Conservation (phyloP, 225 moss, liverwort and hornwort species). For the Pleurozium schreberi region DNA sequence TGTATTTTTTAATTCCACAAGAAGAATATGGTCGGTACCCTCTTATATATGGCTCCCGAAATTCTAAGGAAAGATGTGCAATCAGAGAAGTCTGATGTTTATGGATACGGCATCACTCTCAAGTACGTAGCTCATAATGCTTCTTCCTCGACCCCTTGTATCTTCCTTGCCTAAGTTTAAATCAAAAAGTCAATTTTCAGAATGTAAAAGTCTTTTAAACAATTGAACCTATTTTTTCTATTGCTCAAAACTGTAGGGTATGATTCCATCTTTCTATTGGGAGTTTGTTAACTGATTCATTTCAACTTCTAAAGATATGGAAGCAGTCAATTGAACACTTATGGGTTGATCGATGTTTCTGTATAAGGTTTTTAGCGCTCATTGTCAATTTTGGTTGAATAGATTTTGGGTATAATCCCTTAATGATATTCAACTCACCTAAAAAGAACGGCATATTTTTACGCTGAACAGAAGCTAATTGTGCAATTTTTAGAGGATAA, state of each 20-base stretch:
- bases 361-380: neutral
- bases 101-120: conserved; percentile 53
- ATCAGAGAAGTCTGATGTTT: conserved; percentile 56
- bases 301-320: neutral
- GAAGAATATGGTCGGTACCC: conserved; percentile 58
- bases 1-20: too few relatives aligned
- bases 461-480: neutral
- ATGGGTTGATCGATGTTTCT: neutral
- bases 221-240: neutral
- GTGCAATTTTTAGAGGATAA: neutral
- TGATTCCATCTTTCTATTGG: neutral
- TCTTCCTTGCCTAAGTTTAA: neutral
- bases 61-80: conserved; percentile 52
- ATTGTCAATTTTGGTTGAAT: neutral
- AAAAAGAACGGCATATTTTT: neutral
- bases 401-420: neutral
- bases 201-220: neutral
- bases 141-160: neutral
- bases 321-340: neutral
- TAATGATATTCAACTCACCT: neutral
- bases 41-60: conserved; percentile 57
- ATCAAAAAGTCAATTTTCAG: neutral
- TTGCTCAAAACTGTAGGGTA: neutral
- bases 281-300: neutral
- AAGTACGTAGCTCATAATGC: conserved; percentile 21